Percentiles rank a stretch among this genome's conserved stretches.
Evolutionary conservation across 352 stramenopile genomes (phyloP).

Genomic region (Phytophthora sp.): DNA sequence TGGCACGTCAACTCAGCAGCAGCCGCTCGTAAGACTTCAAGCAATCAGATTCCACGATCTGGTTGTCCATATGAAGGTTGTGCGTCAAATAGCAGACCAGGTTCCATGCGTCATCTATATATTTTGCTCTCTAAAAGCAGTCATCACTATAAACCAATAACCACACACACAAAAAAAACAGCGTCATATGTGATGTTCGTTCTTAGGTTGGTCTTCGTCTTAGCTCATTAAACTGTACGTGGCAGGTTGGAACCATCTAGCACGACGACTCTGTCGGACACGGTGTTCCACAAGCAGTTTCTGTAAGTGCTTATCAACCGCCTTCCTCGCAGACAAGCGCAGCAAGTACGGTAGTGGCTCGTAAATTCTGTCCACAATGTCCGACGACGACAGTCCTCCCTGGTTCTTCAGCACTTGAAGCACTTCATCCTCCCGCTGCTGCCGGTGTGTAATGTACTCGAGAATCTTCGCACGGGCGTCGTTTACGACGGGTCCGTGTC

Average conservation of each 20-base stretch:
- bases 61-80: conserved; percentile 29
- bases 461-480: conserved; percentile 73
- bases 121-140: conserved; percentile 30
- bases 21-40: conserved; percentile 19
- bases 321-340: conserved; percentile 54
- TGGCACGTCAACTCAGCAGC: conserved; percentile 50
- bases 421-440: conserved; percentile 75
- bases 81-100: conserved; percentile 25
- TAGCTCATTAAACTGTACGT: conserved; percentile 42
- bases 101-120: conserved; percentile 35
- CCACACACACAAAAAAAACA: conserved; percentile 18
- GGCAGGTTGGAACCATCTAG: conserved; percentile 38
- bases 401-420: conserved; percentile 44
- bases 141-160: conserved; percentile 32
- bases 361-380: conserved; percentile 67
- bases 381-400: conserved; percentile 38
- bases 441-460: conserved; percentile 79
- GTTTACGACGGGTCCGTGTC: conserved; percentile 71
- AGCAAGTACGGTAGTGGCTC: conserved; percentile 59
- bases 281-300: conserved; percentile 64
- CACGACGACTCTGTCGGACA: conserved; percentile 24
- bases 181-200: conserved; percentile 9
- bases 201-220: conserved; percentile 1
- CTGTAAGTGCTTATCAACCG: conserved; percentile 65
- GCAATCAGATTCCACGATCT: conserved; percentile 33